Evolutionary conservation across 768 basidiomycete genomes (phyloP), one percentile per base, ranked within the genome.

Genomic region (Boletus tomentosulus): DNA sequence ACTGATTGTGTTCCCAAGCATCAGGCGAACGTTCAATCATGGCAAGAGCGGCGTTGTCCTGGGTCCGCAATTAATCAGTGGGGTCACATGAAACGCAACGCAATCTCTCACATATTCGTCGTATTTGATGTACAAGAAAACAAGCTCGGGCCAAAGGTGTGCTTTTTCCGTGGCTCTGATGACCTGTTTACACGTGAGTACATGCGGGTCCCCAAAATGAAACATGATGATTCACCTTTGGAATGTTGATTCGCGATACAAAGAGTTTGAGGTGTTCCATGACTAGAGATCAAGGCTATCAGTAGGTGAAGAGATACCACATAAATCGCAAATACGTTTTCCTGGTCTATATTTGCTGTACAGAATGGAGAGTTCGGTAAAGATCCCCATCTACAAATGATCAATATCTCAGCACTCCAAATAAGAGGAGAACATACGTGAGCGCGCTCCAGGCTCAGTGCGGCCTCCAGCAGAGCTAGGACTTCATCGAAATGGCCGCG

Each of bases 1-100:
- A 99, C 71, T 98, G 96, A 65, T 92, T 95, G 75, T 99, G 97
- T 53, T 99, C 97, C 95, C 95, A 99, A 46, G 94, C 93, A 71
- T 97, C 93, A n/a, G 92, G 83, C 2, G 97, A 91, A 19, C 95
- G 87, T 70, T 99, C 97, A 69, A 98, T 98, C 95, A 98, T 99
- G 4, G 94, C 92, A 60, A 98, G 78, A 35, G 96, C 92, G 31
- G 97, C 96, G 65, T 99, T 98, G 69, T 98, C 97, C 84, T 92
- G 38, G 52, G 60, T 41, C 28, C 27, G 11, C 31, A n/a, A 34
- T 54, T 55, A 30, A 46, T 50, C 15, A 42, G 57, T 48, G 33
- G 31, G 24, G 30, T 48, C 39, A 5, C 35, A 12, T 46, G 13
- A 31, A 28, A 33, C 6, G 22, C 0, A 42, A 55, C 38, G 30